Percentiles rank a stretch among this genome's conserved stretches.
Evolutionary conservation across 1,284 basidiomycete genomes (phyloP).

Genomic region (Rhodotorula mucilaginosa): DNA sequence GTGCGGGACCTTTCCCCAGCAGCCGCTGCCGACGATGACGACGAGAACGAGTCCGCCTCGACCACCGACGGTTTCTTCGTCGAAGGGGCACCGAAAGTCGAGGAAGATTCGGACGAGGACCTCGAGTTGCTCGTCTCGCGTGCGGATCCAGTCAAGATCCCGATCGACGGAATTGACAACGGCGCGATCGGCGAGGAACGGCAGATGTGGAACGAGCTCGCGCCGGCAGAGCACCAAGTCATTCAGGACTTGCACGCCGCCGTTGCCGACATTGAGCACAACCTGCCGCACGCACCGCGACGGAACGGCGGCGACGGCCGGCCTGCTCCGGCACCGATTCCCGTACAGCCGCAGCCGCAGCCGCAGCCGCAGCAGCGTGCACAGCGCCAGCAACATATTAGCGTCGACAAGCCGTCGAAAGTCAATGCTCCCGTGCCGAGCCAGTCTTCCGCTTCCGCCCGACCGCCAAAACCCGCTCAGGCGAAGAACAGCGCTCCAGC

Average conservation of each 20-base stretch:
- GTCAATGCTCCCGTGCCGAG: no score
- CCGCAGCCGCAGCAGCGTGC: background rate
- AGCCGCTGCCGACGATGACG: background rate
- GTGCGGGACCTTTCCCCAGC: background rate
- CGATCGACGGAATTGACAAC: background rate
- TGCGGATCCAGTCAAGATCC: no score
- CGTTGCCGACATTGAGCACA: background rate
- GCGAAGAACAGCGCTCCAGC: no score
- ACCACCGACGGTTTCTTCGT: background rate
- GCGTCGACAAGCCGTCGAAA: no score
- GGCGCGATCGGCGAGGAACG: background rate
- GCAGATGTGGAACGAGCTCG: background rate
- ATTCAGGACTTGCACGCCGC: background rate
- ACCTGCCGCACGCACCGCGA: background rate
- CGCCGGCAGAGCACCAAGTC: background rate
- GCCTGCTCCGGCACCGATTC: no score
- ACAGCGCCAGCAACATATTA: background rate
- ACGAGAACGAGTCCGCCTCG: background rate
- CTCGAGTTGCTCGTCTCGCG: background rate
- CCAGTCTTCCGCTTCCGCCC: no score
- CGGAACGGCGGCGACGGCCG: background rate
- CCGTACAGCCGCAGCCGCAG: background rate
- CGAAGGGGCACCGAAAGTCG: background rate
- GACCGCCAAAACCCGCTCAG: no score
- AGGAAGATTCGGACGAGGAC: background rate